Conservation (phyloP, 306 rosid species). For the Acacia crassicarpa region DNA sequence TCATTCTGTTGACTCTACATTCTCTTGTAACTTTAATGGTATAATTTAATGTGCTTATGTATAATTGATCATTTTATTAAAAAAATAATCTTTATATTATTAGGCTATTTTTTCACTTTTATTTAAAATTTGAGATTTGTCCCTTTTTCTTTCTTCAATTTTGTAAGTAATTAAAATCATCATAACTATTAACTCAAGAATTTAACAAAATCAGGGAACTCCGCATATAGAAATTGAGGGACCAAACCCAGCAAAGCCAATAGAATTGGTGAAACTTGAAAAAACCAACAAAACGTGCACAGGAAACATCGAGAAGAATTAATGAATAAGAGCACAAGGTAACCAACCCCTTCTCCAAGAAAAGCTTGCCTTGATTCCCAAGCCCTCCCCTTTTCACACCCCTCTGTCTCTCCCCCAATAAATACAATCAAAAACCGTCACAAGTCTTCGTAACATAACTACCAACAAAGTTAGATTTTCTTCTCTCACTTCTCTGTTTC, state of each 20-base stretch:
- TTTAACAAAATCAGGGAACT: neutral
- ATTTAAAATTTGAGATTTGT: neutral
- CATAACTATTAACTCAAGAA: neutral
- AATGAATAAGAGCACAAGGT: neutral
- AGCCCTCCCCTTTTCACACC: neutral
- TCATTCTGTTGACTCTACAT: too few relatives aligned
- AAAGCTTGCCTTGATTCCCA: neutral
- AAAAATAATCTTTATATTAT: neutral
- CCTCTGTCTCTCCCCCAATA: neutral
- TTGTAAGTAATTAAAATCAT: neutral
- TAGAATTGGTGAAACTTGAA: neutral
- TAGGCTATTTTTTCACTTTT: neutral
- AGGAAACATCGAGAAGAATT: slow-evolving; percentile 12
- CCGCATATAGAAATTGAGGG: neutral
- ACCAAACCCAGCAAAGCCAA: neutral
- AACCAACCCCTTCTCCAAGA: neutral
- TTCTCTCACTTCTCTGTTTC: neutral
- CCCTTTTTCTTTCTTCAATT: neutral
- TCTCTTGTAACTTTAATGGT: too few relatives aligned
- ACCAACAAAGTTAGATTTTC: slow-evolving; percentile 15
- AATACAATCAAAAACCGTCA: neutral
- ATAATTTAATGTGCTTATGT: too few relatives aligned
- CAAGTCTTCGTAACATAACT: neutral
- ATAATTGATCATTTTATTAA: too few relatives aligned
- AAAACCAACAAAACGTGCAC: neutral